phyloP scores from a whole-genome alignment of 2,329 filamentous ascomycete species.

The Epicoccum nigrum region DNA sequence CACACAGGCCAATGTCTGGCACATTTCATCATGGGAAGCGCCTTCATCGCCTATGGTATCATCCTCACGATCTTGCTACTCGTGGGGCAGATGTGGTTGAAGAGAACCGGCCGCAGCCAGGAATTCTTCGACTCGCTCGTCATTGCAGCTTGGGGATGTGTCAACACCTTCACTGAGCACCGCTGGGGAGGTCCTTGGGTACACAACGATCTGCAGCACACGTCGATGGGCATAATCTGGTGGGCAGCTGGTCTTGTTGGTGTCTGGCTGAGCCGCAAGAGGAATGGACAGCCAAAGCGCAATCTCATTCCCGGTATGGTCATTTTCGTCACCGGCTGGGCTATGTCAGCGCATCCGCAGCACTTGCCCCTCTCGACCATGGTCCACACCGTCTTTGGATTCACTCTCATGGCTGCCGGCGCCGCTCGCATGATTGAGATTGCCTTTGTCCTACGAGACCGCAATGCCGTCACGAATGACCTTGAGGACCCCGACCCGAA shows the following conservation, averaged over 20 bases:
- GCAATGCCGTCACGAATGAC: slow-evolving; percentile 67
- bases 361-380: slow-evolving; percentile 81
- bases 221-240: slow-evolving; percentile 99
- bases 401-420: slow-evolving; percentile 91
- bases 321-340: slow-evolving; percentile 90
- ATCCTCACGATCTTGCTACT: slow-evolving; percentile 83
- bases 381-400: slow-evolving; percentile 89
- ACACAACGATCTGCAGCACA: slow-evolving; percentile 94
- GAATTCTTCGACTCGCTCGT: slow-evolving; percentile 95
- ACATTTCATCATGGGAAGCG: slow-evolving; percentile 98
- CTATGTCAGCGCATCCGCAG: slow-evolving; percentile 92
- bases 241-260: slow-evolving; percentile 92
- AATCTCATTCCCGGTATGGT: slow-evolving; percentile 94
- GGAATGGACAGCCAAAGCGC: slow-evolving; percentile 83
- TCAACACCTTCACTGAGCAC: slow-evolving; percentile 98
- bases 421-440: slow-evolving; percentile 87
- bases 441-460: slow-evolving; percentile 81
- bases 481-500: slow-evolving; percentile 72
- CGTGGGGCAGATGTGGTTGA: slow-evolving; percentile 87
- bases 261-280: slow-evolving; percentile 86
- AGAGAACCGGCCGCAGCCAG: slow-evolving; percentile 81
- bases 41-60: slow-evolving; percentile 93
- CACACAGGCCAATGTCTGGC: slow-evolving; percentile 91
- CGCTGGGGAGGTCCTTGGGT: slow-evolving; percentile 90
- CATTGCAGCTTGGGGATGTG: slow-evolving; percentile 92